Base-by-base conservation (phyloP, 345 rosid species). In the Theobroma cacao region DNA sequence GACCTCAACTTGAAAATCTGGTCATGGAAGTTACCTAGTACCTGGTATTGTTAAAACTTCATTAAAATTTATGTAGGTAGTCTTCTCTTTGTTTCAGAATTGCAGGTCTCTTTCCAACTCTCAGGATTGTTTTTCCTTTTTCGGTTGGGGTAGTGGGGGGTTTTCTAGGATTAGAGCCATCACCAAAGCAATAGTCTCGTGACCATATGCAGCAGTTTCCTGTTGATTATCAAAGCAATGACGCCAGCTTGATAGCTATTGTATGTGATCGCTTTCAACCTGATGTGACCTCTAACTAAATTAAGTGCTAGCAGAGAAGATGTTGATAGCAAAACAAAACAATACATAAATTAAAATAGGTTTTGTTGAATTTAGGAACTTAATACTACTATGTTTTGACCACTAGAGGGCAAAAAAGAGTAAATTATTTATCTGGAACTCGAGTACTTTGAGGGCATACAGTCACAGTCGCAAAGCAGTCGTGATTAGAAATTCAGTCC, bases 151-250 rank as follows among this genome's bases (percentile, higher is more conserved):
- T n/a, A n/a, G n/a, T n/a, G n/a, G n/a, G n/a, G n/a, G n/a, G n/a
- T n/a, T 41, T 41, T 12, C 45, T 41, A 50, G 3, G 24, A 26
- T 3, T 3, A 22, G 20, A n/a, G 13, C 22, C 52, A 66, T 7
- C 14, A 33, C 45, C 1, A 30, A 38, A 53, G 31, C 64, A 77
- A 11, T 52, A 22, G 22, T 77, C 79, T 52, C 64, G 74, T 66
- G 74, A 66, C 43, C 34, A 48, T n/a, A 13, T 9, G 2, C 7
- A 13, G 52, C 7, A 20, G 24, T 47, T 3, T 3, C 0, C 3
- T 50, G 55, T 8, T 59, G 76, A 70, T 70, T 24, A n/a, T n/a
- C n/a, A 3, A 70, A 68, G 70, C 75, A 53, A 45, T 78, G 76
- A 71, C 20, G 76, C 80, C 71, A 43, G 10, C 69, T 70, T 48